These are phyloP conservation scores for Seiridium unicorne DNA, from an alignment of 2,329 filamentous ascomycete genomes.

Conservation along the genomic window DNA sequence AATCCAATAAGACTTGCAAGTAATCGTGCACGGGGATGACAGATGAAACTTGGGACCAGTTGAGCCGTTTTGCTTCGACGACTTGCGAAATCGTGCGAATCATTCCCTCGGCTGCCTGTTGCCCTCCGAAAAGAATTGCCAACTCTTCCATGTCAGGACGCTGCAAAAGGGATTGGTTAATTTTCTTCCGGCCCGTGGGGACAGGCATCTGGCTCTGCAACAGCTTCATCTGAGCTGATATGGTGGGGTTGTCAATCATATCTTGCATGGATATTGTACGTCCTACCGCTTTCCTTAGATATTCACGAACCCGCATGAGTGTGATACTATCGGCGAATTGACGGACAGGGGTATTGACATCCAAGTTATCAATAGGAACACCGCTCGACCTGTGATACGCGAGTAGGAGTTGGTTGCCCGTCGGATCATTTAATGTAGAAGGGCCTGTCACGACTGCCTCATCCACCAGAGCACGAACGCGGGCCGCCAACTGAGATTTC, in stretches of 20 bases:
- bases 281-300: background rate
- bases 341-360: background rate
- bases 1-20: background rate
- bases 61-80: background rate
- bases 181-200: background rate
- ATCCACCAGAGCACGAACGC: background rate
- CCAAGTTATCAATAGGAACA: background rate
- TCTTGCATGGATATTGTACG: background rate
- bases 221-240: background rate
- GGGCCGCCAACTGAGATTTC: background rate
- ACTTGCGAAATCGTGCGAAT: background rate
- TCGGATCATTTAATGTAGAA: background rate
- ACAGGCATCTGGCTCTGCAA: background rate
- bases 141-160: background rate
- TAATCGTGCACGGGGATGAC: constrained; percentile 3
- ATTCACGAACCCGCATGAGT: background rate
- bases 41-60: background rate
- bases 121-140: background rate
- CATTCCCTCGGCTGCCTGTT: background rate
- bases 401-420: background rate
- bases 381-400: background rate
- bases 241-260: background rate
- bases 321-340: background rate
- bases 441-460: background rate
- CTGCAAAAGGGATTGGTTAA: rapidly evolving